Conservation (phyloP, 345 rosid species). For the Sapria himalayana region DNA sequence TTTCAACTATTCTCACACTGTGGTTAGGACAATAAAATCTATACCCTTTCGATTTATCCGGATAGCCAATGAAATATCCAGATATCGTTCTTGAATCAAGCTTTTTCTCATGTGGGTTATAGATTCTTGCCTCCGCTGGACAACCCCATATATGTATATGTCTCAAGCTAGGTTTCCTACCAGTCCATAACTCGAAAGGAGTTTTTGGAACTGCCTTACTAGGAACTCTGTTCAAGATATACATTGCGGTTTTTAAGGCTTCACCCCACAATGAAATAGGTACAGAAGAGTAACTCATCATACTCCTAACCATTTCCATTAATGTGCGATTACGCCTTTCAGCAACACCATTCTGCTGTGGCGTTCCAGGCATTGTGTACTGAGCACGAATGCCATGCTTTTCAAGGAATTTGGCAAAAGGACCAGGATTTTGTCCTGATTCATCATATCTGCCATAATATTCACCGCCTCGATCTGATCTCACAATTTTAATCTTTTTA, state of each 20-base stretch:
- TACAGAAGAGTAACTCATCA: background rate
- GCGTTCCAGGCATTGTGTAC: slow-evolving; percentile 3
- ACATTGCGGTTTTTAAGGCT: slow-evolving; percentile 1
- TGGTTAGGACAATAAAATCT: too few relatives aligned
- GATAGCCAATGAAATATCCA: too few relatives aligned
- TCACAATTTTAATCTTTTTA: slow-evolving; percentile 1
- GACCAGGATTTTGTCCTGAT: background rate
- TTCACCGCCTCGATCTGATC: background rate
- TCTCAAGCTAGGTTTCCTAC: slow-evolving; percentile 4
- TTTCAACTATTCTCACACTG: too few relatives aligned
- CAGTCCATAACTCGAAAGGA: slow-evolving; percentile 1
- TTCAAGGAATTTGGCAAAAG: background rate
- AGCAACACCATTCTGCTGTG: slow-evolving; percentile 3
- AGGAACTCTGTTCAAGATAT: background rate
- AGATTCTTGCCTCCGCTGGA: too few relatives aligned
- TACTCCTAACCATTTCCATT: slow-evolving; percentile 4
- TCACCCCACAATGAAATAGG: background rate
- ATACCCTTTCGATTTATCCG: too few relatives aligned
- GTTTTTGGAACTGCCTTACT: background rate
- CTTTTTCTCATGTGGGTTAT: too few relatives aligned
- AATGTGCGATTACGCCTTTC: slow-evolving; percentile 3
- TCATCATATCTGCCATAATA: background rate
- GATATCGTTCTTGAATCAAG: too few relatives aligned
- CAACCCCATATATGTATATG: background rate
- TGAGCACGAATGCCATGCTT: slow-evolving; percentile 1